Base-by-base conservation (phyloP, 2,329 filamentous ascomycete genomes). In the Lecanosticta acicola region DNA sequence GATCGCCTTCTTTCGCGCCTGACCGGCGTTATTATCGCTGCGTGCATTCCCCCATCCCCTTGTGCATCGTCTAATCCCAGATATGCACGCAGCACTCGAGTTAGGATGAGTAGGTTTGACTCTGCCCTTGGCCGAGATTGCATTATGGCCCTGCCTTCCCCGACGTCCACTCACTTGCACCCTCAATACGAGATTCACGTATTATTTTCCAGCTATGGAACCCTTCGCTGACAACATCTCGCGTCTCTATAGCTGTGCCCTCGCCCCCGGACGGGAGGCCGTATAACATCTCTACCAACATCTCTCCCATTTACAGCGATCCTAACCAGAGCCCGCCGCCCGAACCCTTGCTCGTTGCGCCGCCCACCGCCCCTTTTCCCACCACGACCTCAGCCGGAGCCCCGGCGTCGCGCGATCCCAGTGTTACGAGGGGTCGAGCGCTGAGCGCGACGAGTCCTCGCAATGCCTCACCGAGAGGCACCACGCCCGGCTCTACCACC, bases 351-450 rank as follows among this genome's bases (percentile, higher is more conserved):
- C 54, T 64, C 39, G 53, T 60, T 32, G 59, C 59, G 26, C 59
- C 59, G 36, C 60, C 60, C 19, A 58, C 56, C 10, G 54, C 50
- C 37, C 56, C 11, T 29, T 41, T 18, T 34, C 48, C 32, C 13
- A 41, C 46, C 36, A 51, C 46, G 19, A 24, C 47, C 29, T 46
- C 32, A 37, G 32, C 49, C 29, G 47, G 34, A n/a, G 18, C 36
- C 19, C 39, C 32, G n/a, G 37, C 50, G 33, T 45, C 52, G 14
- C 68, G 67, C 49, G 71, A 73, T 48, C 63, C 67, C 39, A 69
- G 68, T 45, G 60, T 70, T 51, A 71, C 66, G 45, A 66, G 72
- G 49, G 72, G 72, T 34, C 62, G 72, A 49, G 70, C 71, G 29
- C 64, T 70, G 54, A 73, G 69, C 41, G 59, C 64, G 32, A 66